Percentiles rank a stretch among this genome's conserved stretches.
These are phyloP conservation scores for Myxozyma nipponensis DNA, from an alignment of 805 yeast genomes.

Conservation along the genomic window DNA sequence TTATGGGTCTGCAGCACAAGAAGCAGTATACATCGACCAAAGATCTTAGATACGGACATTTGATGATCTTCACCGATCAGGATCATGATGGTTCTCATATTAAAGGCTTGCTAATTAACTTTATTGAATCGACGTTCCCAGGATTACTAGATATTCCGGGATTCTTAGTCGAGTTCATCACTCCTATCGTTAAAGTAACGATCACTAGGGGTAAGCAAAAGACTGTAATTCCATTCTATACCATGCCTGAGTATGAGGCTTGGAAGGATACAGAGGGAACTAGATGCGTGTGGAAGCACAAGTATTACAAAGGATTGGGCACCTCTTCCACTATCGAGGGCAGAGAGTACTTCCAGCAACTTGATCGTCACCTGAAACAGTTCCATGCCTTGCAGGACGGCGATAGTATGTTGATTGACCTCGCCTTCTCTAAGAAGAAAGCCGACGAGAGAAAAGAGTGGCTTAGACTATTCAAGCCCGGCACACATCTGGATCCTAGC, in stretches of 20 bases:
- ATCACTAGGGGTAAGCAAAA: slow-evolving; percentile 49
- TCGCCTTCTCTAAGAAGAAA: slow-evolving; percentile 90
- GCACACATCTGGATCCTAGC: slow-evolving; percentile 83
- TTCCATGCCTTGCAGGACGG: slow-evolving; percentile 73
- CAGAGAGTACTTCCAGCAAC: slow-evolving; percentile 78
- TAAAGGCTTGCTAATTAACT: slow-evolving; percentile 90
- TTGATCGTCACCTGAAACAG: slow-evolving; percentile 79
- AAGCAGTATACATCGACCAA: slow-evolving; percentile 71
- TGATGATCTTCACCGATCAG: slow-evolving; percentile 99
- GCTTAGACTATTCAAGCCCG: slow-evolving; percentile 87
- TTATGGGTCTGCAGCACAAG: slow-evolving; percentile 92
- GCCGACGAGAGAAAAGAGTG: slow-evolving; percentile 98
- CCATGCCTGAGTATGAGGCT: slow-evolving; percentile 90
- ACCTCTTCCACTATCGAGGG: slow-evolving; percentile 81
- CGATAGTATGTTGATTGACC: slow-evolving; percentile 74
- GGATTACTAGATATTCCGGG: slow-evolving; percentile 89
- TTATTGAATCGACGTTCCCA: slow-evolving; percentile 89
- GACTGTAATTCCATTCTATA: slow-evolving; percentile 69
- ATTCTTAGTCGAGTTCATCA: slow-evolving; percentile 86
- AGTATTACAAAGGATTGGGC: slow-evolving; percentile 98
- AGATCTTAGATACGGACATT: slow-evolving; percentile 85
- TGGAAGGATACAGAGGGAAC: slow-evolving; percentile 88
- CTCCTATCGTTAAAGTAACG: slow-evolving; percentile 92
- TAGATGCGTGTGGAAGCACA: slow-evolving; percentile 77
- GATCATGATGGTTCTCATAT: slow-evolving; percentile 99